A percentile compares a stretch with the other conserved stretches of the same genome.
Conservation (phyloP, 352 stramenopile species). For the Thalassiosira gravida region DNA sequence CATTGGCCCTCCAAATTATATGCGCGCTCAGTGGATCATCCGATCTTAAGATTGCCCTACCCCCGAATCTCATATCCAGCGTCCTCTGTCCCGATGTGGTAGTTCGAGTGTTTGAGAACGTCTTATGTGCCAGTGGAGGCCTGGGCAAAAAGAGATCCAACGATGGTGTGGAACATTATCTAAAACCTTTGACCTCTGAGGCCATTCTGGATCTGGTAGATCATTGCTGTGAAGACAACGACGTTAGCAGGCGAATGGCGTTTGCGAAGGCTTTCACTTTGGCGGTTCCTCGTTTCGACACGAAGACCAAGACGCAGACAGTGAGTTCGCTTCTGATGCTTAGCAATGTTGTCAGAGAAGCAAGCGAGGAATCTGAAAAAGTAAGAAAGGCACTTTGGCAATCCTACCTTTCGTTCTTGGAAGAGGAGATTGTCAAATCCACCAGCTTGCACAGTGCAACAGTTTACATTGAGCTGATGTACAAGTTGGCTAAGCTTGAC, state of each 20-base stretch:
- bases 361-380: slow-evolving; percentile 21
- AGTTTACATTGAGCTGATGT: slow-evolving; percentile 69
- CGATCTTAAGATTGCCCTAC: too few relatives aligned
- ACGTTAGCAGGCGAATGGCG: slow-evolving; percentile 45
- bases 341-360: slow-evolving; percentile 14
- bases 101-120: slow-evolving; percentile 66
- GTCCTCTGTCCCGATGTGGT: slow-evolving; percentile 56
- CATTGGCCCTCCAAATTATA: too few relatives aligned
- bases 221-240: slow-evolving; percentile 36
- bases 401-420: slow-evolving; percentile 59
- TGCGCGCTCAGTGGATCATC: too few relatives aligned
- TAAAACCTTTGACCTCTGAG: slow-evolving; percentile 49
- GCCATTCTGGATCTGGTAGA: slow-evolving; percentile 29
- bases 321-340: slow-evolving; percentile 56
- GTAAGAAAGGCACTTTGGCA: slow-evolving; percentile 38
- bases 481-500: slow-evolving; percentile 59
- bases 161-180: slow-evolving; percentile 33
- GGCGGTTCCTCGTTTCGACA: slow-evolving; percentile 70
- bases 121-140: slow-evolving; percentile 63
- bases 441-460: slow-evolving; percentile 53
- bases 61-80: slow-evolving; percentile 32
- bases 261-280: slow-evolving; percentile 61
- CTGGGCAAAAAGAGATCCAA: slow-evolving; percentile 46
- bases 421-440: slow-evolving; percentile 50
- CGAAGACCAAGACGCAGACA: slow-evolving; percentile 67